Conservation (phyloP, 768 basidiomycete genomes). For the Phylloporus arenicola region DNA sequence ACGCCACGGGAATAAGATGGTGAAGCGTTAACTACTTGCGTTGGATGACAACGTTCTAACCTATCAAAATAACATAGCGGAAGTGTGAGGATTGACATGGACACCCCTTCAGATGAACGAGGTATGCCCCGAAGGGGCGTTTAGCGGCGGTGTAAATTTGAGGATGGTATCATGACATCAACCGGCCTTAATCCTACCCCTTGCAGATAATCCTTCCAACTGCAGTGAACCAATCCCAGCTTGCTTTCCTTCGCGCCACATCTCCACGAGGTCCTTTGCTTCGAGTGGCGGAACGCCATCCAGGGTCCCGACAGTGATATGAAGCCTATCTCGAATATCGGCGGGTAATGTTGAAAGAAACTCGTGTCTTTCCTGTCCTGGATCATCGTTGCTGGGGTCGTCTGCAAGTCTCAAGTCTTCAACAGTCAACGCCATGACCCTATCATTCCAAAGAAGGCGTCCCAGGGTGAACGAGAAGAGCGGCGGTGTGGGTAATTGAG, state of each 20-base stretch:
- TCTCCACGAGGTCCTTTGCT: constrained; percentile 59
- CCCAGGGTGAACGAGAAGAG: constrained; percentile 58
- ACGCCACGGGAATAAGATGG: too few species aligned
- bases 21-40: too few species aligned
- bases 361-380: constrained; percentile 34
- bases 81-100: too few species aligned
- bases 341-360: constrained; percentile 46
- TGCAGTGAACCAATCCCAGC: constrained; percentile 24
- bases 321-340: constrained; percentile 50
- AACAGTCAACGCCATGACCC: constrained; percentile 78
- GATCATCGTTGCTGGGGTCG: constrained; percentile 26
- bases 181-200: constrained; percentile 31
- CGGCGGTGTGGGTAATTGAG: constrained; percentile 34
- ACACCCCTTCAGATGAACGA: too few species aligned
- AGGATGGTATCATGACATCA: constrained; percentile 7
- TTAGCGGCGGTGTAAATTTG: too few species aligned
- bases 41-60: too few species aligned
- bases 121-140: too few species aligned
- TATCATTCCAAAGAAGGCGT: constrained; percentile 65
- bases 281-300: constrained; percentile 57
- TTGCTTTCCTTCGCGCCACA: constrained; percentile 40
- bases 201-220: constrained; percentile 23
- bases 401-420: constrained; percentile 45
- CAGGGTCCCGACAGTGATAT: constrained; percentile 83
- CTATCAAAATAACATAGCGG: too few species aligned